Evolutionary conservation across 2,329 filamentous ascomycete species (phyloP).

Genomic region (Fusarium staphyleae): DNA sequence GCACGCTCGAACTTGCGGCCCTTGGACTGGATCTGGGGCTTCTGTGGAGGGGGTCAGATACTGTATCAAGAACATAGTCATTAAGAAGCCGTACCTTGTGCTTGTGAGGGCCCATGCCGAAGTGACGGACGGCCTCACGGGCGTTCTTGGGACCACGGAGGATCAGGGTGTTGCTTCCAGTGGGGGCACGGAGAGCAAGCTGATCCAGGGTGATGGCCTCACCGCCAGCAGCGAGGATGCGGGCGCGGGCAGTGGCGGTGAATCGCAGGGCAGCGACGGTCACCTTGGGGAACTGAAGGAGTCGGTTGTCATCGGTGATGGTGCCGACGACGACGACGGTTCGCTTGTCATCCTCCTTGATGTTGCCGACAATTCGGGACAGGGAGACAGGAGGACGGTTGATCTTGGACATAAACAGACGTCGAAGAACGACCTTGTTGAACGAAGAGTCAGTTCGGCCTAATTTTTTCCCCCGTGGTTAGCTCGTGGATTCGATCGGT

Average conservation of each 20-base stretch:
- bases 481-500: conserved; percentile 9
- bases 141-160: conserved; percentile 98
- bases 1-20: conserved; percentile 99
- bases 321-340: conserved; percentile 94
- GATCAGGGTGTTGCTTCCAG: conserved; percentile 95
- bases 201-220: conserved; percentile 96
- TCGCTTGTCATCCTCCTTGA: conserved; percentile 75
- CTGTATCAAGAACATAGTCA: background rate
- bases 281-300: conserved; percentile 88
- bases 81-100: conserved; percentile 75
- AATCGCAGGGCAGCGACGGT: conserved; percentile 94
- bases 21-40: conserved; percentile 97
- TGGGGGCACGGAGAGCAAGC: conserved; percentile 93
- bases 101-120: conserved; percentile 96
- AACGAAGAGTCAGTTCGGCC: conserved; percentile 96
- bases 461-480: conserved; percentile 49
- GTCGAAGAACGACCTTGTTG: conserved; percentile 98
- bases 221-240: conserved; percentile 92
- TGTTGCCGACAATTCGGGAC: conserved; percentile 82
- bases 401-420: conserved; percentile 98
- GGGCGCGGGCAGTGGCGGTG: conserved; percentile 92
- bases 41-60: conserved; percentile 63
- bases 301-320: conserved; percentile 97
- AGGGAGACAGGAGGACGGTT: conserved; percentile 96
- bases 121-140: conserved; percentile 98